Evolutionary conservation across 805 yeast species (phyloP), one percentile per base, ranked within the genome.

Genomic region (Candida ipomoeae): DNA sequence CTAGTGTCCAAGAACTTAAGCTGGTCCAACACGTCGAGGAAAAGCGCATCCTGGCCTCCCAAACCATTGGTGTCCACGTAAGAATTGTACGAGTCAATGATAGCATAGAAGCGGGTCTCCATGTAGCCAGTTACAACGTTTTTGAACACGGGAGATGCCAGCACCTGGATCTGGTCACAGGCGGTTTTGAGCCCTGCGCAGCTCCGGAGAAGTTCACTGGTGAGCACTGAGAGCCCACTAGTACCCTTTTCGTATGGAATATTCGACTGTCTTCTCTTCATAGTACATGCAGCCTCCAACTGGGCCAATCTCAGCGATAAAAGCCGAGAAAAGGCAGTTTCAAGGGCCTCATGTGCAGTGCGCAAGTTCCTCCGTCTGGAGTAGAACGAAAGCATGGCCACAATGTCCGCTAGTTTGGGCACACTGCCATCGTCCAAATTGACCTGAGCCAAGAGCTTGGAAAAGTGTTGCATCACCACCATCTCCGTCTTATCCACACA

Each of bases 211-310:
- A 83, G 60, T 2, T 82, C 84, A 40, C 76, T 79, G 8, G 81
- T 74, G 61, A 81, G 84, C 40, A 65, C 65, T 8, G 68, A 69
- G 33, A 86, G 75, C 7, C 89, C 86, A 64, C 77, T 82, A 46
- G 78, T 75, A 3, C 83, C 88, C 62, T 74, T 80, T 61, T 79
- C 83, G 64, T 79, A 87, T 1, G 81, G 85, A 10, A 69, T 73
- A 40, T 60, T 62, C 11, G 60, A 50, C 3, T 52, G 55, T 4
- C 67, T 40, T 52, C 70, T 75, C 26, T 66, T 64, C 37, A 75
- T 74, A 55, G 70, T 70, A 17, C 80, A 78, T 47, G 72, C 71
- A 0, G 78, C 73, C 43, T 77, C 82, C 37, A 77, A 53, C 11
- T 73, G 71, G 5, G 53, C 49, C 42, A 56, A 37, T 15, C 36